A percentile compares a stretch with the other conserved stretches of the same genome.
These are phyloP conservation scores for Yamadazyma akitaensis DNA, from an alignment of 805 yeast genomes.

Conservation along the genomic window DNA sequence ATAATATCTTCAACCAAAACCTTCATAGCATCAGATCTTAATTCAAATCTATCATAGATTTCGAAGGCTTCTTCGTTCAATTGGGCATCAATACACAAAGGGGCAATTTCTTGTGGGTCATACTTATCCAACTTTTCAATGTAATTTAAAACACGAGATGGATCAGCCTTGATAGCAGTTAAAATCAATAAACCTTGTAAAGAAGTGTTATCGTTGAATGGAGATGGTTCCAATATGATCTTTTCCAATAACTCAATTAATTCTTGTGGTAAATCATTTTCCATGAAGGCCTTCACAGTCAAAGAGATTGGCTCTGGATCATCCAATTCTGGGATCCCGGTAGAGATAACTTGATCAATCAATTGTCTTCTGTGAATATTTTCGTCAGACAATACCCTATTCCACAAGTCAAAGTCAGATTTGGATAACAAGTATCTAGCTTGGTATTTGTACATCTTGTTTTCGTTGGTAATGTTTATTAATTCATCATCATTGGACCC, in stretches of 20 bases:
- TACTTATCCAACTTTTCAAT: conserved; percentile 87
- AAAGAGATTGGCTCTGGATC: conserved; percentile 93
- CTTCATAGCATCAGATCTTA: conserved; percentile 74
- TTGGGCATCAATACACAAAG: conserved; percentile 83
- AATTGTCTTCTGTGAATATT: conserved; percentile 87
- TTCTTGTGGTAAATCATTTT: conserved; percentile 87
- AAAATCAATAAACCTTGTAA: conserved; percentile 88
- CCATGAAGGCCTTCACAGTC: conserved; percentile 95
- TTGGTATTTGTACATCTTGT: conserved; percentile 97
- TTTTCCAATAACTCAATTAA: conserved; percentile 92
- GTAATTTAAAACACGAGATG: conserved; percentile 75
- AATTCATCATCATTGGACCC: conserved; percentile 90
- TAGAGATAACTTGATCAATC: conserved; percentile 90
- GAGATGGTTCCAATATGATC: conserved; percentile 94
- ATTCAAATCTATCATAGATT: conserved; percentile 81
- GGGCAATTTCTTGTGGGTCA: conserved; percentile 92
- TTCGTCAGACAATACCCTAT: conserved; percentile 67
- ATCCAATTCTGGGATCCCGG: conserved; percentile 91
- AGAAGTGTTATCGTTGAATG: conserved; percentile 92
- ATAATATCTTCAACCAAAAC: conserved; percentile 90
- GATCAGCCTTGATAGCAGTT: conserved; percentile 95
- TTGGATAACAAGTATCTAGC: conserved; percentile 91
- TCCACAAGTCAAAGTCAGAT: conserved; percentile 85
- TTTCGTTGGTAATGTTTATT: conserved; percentile 89
- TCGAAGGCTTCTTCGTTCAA: conserved; percentile 92